Base-by-base conservation (phyloP, 148 eudicot genomes). In the Rheum nobile region DNA sequence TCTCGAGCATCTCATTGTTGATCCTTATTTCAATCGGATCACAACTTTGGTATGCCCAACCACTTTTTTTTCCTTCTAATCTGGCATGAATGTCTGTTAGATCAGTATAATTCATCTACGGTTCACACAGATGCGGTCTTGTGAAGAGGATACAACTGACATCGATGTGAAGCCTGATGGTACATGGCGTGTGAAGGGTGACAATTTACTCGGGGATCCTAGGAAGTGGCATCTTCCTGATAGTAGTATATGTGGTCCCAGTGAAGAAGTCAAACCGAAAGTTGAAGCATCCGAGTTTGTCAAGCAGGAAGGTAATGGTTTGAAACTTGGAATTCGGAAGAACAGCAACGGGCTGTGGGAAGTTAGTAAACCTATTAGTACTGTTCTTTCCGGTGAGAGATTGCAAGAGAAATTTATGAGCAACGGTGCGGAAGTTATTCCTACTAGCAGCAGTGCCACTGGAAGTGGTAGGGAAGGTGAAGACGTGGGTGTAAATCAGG, bases 101-200 rank as follows among this genome's bases (percentile, higher is more conserved):
- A 11, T n/a, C 34, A 71, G 9, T 29, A 21, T 74, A 57, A 31
- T 74, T 41, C 26, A 37, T 48, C 39, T 8, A 9, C 4, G 16
- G 52, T 32, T 73, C 38, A 65, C 72, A 48, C 74, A 95, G 98
- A 83, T 95, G 89, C 80, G 57, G 42, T 78, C 79, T 80, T 95
- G 87, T 80, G 96, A 89, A 29, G 97, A 95, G 79, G 98, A 95
- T 73, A 80, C 88, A 73, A 85, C 90, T 43, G 98, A 95, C 80
- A 86, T 95, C 68, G 97, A 95, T 81, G 93, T 86, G 59, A 95
- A 91, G 77, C 93, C 97, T 84, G 96, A 95, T 84, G 98, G 98
- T 78, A 87, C 93, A 71, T 95, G 98, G 98, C 98, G 97, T 80
- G 96, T 87, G n/a, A 95, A 90, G 77, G 69, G 80, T 57, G 97